These are phyloP conservation scores for Oxyria digyna DNA, from an alignment of 148 eudicot genomes.

Conservation along the genomic window DNA sequence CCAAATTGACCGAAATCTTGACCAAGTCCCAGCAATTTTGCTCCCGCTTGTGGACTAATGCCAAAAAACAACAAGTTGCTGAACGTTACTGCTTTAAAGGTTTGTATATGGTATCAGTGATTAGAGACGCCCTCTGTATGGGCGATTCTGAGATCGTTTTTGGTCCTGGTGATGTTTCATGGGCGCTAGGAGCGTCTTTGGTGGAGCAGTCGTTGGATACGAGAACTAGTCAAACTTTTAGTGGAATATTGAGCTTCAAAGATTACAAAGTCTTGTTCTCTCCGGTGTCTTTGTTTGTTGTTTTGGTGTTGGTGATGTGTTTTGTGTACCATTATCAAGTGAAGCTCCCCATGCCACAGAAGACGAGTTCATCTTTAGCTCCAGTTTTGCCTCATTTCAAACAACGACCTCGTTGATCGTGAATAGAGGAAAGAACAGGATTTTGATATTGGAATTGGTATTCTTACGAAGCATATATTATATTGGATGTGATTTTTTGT, in stretches of 20 bases:
- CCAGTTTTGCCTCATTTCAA: neutral
- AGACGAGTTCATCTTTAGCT: neutral
- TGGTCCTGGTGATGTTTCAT: neutral
- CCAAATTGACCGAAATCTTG: conserved; percentile 49
- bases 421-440: too few species aligned
- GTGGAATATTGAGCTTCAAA: neutral
- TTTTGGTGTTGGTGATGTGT: neutral
- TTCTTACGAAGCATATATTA: too few species aligned
- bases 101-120: neutral
- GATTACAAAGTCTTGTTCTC: neutral
- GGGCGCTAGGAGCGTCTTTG: neutral
- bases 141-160: neutral
- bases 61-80: neutral
- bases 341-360: conserved; percentile 2
- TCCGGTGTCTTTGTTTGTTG: neutral
- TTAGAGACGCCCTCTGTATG: neutral
- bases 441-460: too few species aligned
- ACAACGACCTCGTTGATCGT: neutral
- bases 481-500: neutral
- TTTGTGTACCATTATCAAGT: neutral
- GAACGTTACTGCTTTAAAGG: neutral
- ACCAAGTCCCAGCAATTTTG: conserved; percentile 22
- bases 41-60: neutral
- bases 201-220: neutral
- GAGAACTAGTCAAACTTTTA: neutral